Evolutionary conservation across 306 rosid genomes (phyloP).

Genomic region (Crotalaria pallida): DNA sequence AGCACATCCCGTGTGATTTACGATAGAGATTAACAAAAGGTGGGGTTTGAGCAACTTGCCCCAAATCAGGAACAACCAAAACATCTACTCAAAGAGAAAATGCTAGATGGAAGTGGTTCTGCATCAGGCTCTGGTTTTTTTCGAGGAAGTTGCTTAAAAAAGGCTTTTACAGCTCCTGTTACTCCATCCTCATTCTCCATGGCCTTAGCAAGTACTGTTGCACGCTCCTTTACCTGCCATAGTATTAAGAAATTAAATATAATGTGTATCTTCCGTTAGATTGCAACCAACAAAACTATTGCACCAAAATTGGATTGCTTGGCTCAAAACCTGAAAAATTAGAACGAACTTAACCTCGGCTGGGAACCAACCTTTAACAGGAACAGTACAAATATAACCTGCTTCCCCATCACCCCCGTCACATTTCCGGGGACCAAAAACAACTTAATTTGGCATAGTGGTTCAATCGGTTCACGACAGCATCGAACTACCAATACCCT

Average conservation of each 20-base stretch:
- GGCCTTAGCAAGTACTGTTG: slow-evolving; percentile 77
- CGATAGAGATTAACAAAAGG: background rate
- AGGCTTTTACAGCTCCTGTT: slow-evolving; percentile 93
- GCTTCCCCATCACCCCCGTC: background rate
- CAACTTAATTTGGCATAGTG: background rate
- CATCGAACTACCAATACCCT: background rate
- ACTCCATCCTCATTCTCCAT: slow-evolving; percentile 97
- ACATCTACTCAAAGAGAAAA: slow-evolving; percentile 63
- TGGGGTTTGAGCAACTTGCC: slow-evolving; percentile 5
- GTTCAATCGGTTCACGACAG: background rate
- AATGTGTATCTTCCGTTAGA: background rate
- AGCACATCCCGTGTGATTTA: background rate
- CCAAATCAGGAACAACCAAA: slow-evolving; percentile 66
- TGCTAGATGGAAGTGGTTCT: slow-evolving; percentile 37
- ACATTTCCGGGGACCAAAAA: too few species aligned
- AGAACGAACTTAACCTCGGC: background rate
- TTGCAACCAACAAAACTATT: slow-evolving; percentile 3
- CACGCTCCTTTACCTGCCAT: slow-evolving; percentile 73
- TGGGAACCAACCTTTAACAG: background rate
- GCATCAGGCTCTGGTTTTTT: slow-evolving; percentile 45
- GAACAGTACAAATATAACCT: background rate
- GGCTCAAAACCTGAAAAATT: background rate
- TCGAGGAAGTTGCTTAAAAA: slow-evolving; percentile 80
- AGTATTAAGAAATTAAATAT: slow-evolving; percentile 3
- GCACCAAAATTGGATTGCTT: background rate